Evolutionary conservation across 805 yeast species (phyloP).

Genomic region (Pichia insulana): DNA sequence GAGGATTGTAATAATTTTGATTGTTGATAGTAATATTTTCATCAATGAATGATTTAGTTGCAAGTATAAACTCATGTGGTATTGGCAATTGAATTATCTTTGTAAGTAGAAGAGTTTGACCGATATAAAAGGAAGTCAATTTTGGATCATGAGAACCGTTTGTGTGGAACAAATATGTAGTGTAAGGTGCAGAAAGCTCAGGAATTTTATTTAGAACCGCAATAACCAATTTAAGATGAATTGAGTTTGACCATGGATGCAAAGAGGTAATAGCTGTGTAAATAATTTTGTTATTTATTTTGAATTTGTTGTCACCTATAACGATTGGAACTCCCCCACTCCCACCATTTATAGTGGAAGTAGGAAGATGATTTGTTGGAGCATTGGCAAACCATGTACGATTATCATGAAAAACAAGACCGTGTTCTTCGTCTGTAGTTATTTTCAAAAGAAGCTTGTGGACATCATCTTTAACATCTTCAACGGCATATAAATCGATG

Average conservation of each 20-base stretch:
- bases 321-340: constrained; percentile 35
- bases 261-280: constrained; percentile 53
- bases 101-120: constrained; percentile 54
- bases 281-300: constrained; percentile 58
- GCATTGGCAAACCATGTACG: constrained; percentile 38
- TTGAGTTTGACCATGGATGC: constrained; percentile 74
- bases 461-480: constrained; percentile 30
- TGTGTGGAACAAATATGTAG: constrained; percentile 43
- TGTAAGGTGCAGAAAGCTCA: constrained; percentile 69
- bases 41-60: constrained; percentile 9
- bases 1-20: constrained; percentile 1
- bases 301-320: constrained; percentile 45
- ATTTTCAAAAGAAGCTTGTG: constrained; percentile 41
- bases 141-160: constrained; percentile 75
- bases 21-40: constrained; percentile 1
- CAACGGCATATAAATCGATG: constrained; percentile 36
- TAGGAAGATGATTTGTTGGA: constrained; percentile 14
- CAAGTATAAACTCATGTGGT: constrained; percentile 31
- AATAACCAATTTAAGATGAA: constrained; percentile 49
- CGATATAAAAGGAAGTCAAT: constrained; percentile 73
- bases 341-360: constrained; percentile 25
- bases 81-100: constrained; percentile 50
- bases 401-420: constrained; percentile 39
- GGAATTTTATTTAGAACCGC: constrained; percentile 45
- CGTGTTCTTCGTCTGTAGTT: constrained; percentile 41